Evolutionary conservation across 805 yeast species (phyloP).

Genomic region (Yamadazyma insecticola): DNA sequence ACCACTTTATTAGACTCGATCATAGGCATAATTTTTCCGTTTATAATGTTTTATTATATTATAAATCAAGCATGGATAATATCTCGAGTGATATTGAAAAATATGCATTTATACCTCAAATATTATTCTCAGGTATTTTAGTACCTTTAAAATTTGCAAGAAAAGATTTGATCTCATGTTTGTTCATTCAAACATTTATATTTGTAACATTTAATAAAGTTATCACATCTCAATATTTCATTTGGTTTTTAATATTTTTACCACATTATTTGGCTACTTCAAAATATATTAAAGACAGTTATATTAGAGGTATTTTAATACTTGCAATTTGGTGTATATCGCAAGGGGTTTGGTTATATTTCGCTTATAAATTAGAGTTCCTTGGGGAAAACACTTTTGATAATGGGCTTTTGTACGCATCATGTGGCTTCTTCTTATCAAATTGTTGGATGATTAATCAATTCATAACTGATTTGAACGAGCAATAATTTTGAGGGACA

Average conservation of each 20-base stretch:
- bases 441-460: constrained; percentile 59
- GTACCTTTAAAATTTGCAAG: constrained; percentile 48
- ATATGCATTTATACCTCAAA: constrained; percentile 82
- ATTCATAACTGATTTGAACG: constrained; percentile 37
- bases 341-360: constrained; percentile 75
- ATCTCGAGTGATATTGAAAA: constrained; percentile 30
- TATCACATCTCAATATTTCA: constrained; percentile 90
- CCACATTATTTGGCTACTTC: constrained; percentile 65
- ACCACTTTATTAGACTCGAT: constrained; percentile 79
- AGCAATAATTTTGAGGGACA: no score
- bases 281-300: constrained; percentile 15
- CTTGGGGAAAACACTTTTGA: constrained; percentile 63
- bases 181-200: constrained; percentile 40
- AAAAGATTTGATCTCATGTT: constrained; percentile 25
- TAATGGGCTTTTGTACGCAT: constrained; percentile 52
- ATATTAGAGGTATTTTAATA: constrained; percentile 35
- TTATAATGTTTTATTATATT: constrained; percentile 71
- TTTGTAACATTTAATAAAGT: constrained; percentile 50
- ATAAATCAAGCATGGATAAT: constrained; percentile 39
- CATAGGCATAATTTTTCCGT: constrained; percentile 94
- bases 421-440: constrained; percentile 54
- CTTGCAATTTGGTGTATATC: constrained; percentile 59
- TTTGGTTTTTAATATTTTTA: constrained; percentile 85
- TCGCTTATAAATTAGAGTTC: constrained; percentile 79
- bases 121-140: constrained; percentile 51